phyloP scores from a whole-genome alignment of 192 early-diverging fungal species.

The Podila epigama region DNA sequence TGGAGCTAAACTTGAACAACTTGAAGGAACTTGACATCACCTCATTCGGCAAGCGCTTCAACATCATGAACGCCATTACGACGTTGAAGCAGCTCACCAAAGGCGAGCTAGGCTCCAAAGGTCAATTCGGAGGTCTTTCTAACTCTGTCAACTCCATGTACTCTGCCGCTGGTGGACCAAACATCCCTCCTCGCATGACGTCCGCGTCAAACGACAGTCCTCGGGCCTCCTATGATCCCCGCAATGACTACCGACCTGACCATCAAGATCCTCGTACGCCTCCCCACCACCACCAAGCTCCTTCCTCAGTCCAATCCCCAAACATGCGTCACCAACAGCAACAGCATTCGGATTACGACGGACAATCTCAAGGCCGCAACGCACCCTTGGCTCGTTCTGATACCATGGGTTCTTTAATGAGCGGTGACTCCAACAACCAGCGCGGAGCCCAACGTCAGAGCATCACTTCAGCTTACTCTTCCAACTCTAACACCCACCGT shows the following conservation, averaged over 20 bases:
- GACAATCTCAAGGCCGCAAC: constrained; percentile 12
- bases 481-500: constrained; percentile 13
- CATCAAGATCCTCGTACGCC: constrained; percentile 8
- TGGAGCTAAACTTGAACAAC: constrained; percentile 64
- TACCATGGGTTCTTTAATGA: constrained; percentile 13
- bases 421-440: constrained; percentile 4
- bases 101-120: constrained; percentile 4
- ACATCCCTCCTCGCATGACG: constrained; percentile 21
- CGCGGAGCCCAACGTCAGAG: constrained; percentile 19
- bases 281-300: no score
- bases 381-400: constrained; percentile 12
- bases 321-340: constrained; percentile 18
- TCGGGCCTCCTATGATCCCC: constrained; percentile 15
- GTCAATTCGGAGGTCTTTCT: not conserved
- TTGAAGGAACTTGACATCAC: constrained; percentile 70
- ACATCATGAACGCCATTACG: constrained; percentile 67
- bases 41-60: constrained; percentile 65
- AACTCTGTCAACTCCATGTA: constrained; percentile 11
- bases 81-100: constrained; percentile 51
- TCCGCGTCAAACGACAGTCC: constrained; percentile 9
- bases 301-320: constrained; percentile 15
- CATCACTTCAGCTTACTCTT: constrained; percentile 18
- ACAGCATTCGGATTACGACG: constrained; percentile 2
- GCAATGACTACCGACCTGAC: constrained; percentile 7
- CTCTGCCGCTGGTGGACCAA: constrained; percentile 6